Base-by-base conservation (phyloP, 2,329 filamentous ascomycete genomes). In the Chrysosphaeria jannelii region DNA sequence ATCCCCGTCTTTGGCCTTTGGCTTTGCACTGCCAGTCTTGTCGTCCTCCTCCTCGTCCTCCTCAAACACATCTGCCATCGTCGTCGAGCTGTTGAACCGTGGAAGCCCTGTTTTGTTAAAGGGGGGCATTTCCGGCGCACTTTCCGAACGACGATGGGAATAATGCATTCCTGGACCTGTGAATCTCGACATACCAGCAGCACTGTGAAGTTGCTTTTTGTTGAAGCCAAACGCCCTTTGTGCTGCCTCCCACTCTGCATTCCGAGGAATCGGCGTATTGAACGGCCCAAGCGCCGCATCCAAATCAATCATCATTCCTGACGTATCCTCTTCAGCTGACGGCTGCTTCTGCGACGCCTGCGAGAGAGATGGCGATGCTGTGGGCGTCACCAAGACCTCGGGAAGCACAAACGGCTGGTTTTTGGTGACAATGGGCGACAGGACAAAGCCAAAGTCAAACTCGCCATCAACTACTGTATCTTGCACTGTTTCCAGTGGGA, bases 241-340 rank as follows among this genome's bases (percentile, higher is more conserved):
- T 6, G 63, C 65, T 3, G 62, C 59, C 29, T 69, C 63, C 54
- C 66, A 70, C 28, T 66, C 62, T 3, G 57, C 48, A 28, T 64
- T 65, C 8, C 51, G 51, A 15, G 49, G 50, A 2, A 64, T 48
- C 13, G 72, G 71, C 0, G 78, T 89, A 35, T 88, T 85, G 43
- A 90, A 89, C 0, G 81, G 78, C 2, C 78, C 79, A 2, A 93
- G 54, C 13, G 81, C 85, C 10, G 79, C 81, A 45, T 97, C 85
- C 20, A 97, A 50, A 41, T 97, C 85, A 31, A 97, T 88, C 41
- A 91, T 69, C 6, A 72, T 67, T 36, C 65, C 74, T 24, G 67
- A 56, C 3, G 58, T 41, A 28, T 88, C 74, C 22, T 66, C 60
- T 6, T 61, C 52, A 3, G 41, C 42, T 20, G 34, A 43, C 29